A percentile compares a stretch with the other conserved stretches of the same genome.
These are phyloP conservation scores for Cytospora leucostoma DNA, from an alignment of 2,329 filamentous ascomycete genomes.

Conservation along the genomic window DNA sequence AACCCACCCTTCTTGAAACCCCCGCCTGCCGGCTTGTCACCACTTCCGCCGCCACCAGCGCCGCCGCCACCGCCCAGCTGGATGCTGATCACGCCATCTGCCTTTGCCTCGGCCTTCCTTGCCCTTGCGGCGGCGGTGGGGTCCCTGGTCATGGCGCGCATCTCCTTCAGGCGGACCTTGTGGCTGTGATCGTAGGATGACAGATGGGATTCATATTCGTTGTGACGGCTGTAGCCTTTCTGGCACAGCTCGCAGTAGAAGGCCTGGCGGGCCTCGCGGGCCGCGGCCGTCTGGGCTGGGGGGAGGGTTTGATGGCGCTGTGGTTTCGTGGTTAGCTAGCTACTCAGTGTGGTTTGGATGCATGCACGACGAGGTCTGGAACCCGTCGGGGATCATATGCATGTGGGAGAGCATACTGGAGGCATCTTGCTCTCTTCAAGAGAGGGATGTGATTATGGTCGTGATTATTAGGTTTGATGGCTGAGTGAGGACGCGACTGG, in stretches of 20 bases:
- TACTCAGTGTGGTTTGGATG: no score
- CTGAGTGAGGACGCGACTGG: neutral
- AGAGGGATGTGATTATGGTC: neutral
- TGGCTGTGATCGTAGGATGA: slow-evolving; percentile 95
- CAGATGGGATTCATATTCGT: slow-evolving; percentile 94
- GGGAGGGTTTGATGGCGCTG: slow-evolving; percentile 61
- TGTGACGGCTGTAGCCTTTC: slow-evolving; percentile 93
- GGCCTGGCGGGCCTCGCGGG: slow-evolving; percentile 74
- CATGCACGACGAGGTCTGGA: no score
- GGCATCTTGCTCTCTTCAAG: slow-evolving; percentile 46
- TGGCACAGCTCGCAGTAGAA: slow-evolving; percentile 88
- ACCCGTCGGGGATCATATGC: neutral
- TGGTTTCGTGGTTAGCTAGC: slow-evolving; percentile 9
- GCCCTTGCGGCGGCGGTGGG: slow-evolving; percentile 65
- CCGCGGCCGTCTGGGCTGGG: slow-evolving; percentile 60
- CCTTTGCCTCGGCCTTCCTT: slow-evolving; percentile 70
- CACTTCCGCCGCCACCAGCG: slow-evolving; percentile 32
- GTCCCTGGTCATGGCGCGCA: slow-evolving; percentile 80
- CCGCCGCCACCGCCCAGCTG: slow-evolving; percentile 52
- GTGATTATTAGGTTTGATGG: neutral
- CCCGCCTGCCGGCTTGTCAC: slow-evolving; percentile 35
- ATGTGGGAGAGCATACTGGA: slow-evolving; percentile 46
- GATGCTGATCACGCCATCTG: slow-evolving; percentile 68
- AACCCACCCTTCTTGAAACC: slow-evolving; percentile 71
- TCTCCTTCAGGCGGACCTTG: slow-evolving; percentile 84